Evolutionary conservation across 75 land plant genomes (phyloP).

Genomic region (Cupressus sempervirens): DNA sequence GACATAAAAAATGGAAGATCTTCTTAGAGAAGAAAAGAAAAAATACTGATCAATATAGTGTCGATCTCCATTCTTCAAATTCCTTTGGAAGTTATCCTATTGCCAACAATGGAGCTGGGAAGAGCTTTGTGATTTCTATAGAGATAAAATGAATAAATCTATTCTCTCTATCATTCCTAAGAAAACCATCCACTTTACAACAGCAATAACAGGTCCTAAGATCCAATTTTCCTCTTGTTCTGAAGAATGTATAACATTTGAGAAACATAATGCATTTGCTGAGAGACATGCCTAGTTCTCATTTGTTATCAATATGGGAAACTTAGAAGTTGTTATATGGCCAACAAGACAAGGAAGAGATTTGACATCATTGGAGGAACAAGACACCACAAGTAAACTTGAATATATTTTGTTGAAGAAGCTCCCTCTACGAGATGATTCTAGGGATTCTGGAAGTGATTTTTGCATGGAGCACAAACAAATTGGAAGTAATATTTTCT

Average conservation of each 20-base stretch:
- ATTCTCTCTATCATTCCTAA: slow-evolving; percentile 2
- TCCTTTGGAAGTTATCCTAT: not conserved
- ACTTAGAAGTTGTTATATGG: slow-evolving; percentile 7
- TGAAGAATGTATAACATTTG: not conserved
- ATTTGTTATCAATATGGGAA: slow-evolving; percentile 1
- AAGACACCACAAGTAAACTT: not conserved
- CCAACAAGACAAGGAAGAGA: not conserved
- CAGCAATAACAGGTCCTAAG: slow-evolving; percentile 2
- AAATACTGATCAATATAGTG: no score
- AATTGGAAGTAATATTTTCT: slow-evolving; percentile 5
- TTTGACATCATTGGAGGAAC: not conserved
- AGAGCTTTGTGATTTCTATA: slow-evolving; percentile 3
- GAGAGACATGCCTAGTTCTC: not conserved
- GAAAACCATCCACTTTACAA: not conserved
- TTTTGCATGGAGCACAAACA: not conserved
- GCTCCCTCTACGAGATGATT: not conserved
- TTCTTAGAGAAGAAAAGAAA: not conserved
- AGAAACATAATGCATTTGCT: not conserved
- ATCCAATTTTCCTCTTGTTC: not conserved
- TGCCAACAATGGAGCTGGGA: slow-evolving; percentile 4
- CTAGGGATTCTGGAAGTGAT: not conserved
- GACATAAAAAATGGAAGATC: not conserved
- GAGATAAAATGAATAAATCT: not conserved
- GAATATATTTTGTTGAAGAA: slow-evolving; percentile 2
- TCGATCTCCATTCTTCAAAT: not conserved